Evolutionary conservation across 176 grass and related monocot genomes (phyloP).

Genomic region (Phoenix roebelenii): DNA sequence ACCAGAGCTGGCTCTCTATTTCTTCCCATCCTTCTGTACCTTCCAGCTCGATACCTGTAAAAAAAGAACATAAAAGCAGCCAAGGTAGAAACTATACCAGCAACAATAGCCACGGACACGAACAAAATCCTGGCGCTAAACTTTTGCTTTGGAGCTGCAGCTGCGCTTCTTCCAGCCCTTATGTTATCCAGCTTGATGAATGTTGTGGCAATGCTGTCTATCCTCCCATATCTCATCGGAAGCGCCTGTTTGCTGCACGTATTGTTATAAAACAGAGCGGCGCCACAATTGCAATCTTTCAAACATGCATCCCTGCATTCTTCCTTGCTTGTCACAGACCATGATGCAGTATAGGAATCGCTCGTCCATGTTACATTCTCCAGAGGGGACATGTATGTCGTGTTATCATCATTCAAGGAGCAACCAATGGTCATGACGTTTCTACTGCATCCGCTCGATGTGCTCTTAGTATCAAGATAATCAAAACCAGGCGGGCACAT

Average conservation of each 20-base stretch:
- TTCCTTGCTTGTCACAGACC: conserved; percentile 17
- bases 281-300: conserved; percentile 26
- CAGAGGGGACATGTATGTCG: conserved; percentile 2
- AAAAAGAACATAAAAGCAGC: no score
- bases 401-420: background rate
- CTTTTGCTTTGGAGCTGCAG: no score
- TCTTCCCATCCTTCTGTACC: background rate
- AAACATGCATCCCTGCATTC: conserved; percentile 26
- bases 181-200: conserved; percentile 27
- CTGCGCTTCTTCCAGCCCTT: no score
- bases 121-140: no score
- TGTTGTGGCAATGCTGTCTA: conserved; percentile 11
- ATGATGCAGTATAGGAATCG: background rate
- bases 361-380: conserved; percentile 14
- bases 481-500: no score
- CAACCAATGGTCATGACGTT: no score
- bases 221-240: conserved; percentile 29
- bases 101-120: no score
- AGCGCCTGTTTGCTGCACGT: conserved; percentile 25
- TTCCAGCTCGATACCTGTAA: no score
- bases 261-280: conserved; percentile 6
- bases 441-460: no score
- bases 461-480: no score
- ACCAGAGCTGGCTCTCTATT: conserved; percentile 1
- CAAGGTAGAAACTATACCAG: no score